Conservation (phyloP, 805 yeast genomes). For the Wickerhamomyces canadensis region DNA sequence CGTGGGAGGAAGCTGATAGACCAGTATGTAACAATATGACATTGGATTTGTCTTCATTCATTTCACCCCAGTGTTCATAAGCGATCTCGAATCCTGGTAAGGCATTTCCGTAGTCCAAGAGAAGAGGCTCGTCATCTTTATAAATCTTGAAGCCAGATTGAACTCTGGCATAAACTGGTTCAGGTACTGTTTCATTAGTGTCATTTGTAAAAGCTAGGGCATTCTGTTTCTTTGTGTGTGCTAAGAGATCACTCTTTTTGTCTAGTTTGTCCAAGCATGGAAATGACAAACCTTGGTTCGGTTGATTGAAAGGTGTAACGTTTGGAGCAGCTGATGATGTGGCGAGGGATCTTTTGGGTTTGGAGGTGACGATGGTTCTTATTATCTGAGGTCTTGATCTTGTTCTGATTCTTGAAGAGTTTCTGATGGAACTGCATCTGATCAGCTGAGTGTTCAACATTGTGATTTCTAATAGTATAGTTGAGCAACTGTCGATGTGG, state of each 20-base stretch:
- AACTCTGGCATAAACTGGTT: constrained; percentile 74
- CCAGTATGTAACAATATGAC: constrained; percentile 86
- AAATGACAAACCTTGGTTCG: constrained; percentile 63
- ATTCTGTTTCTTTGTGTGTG: constrained; percentile 4
- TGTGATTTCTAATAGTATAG: too few relatives aligned
- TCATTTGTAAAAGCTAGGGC: constrained; percentile 12
- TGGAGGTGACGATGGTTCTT: constrained; percentile 8
- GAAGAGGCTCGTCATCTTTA: constrained; percentile 50
- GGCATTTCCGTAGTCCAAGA: constrained; percentile 76
- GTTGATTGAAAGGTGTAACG: neutral
- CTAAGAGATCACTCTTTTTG: constrained; percentile 34
- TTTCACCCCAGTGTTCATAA: constrained; percentile 85
- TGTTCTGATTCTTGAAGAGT: constrained; percentile 1
- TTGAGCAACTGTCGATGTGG: too few relatives aligned
- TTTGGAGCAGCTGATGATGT: neutral
- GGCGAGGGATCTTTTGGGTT: constrained; percentile 6
- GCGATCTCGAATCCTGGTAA: constrained; percentile 78
- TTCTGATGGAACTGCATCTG: neutral
- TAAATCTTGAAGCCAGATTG: constrained; percentile 62
- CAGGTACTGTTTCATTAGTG: constrained; percentile 51
- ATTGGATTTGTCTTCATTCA: constrained; percentile 59
- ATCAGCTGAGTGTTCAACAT: neutral
- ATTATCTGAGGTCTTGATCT: constrained; percentile 1
- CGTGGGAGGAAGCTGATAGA: constrained; percentile 89
- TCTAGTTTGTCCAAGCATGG: constrained; percentile 85